Percentiles rank a stretch among this genome's conserved stretches.
Evolutionary conservation across 2,329 filamentous ascomycete species (phyloP).

Genomic region (Scopulariopsis brevicaulis): DNA sequence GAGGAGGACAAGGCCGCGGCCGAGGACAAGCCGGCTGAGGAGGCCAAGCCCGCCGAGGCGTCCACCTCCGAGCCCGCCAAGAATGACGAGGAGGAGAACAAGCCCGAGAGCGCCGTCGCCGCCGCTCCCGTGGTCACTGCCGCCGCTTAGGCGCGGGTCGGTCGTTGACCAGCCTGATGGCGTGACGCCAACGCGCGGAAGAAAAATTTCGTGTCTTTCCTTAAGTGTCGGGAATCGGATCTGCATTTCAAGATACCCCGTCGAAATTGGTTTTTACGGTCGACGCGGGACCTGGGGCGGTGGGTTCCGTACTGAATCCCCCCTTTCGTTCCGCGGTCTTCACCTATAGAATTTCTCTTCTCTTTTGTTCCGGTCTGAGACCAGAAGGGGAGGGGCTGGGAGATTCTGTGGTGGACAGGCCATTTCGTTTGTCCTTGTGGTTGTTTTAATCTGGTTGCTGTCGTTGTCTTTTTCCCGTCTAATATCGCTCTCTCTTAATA

Average conservation of each 20-base stretch:
- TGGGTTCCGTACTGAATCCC: background rate
- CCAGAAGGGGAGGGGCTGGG: background rate
- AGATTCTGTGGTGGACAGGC: background rate
- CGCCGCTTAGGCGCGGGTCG: conserved; percentile 32
- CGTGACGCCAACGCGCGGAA: background rate
- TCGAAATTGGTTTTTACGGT: conserved; percentile 34
- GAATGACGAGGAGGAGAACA: conserved; percentile 23
- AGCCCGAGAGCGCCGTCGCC: conserved; percentile 26
- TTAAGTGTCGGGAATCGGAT: conserved; percentile 34
- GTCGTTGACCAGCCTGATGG: background rate
- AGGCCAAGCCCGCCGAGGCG: conserved; percentile 14
- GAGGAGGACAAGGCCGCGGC: conserved; percentile 13
- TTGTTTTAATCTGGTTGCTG: conserved; percentile 8
- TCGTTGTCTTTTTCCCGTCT: conserved; percentile 8
- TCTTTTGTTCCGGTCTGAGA: background rate
- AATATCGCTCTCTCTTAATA: conserved; percentile 4
- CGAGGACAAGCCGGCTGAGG: conserved; percentile 7
- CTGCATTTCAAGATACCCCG: conserved; percentile 49
- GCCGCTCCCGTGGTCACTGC: conserved; percentile 36
- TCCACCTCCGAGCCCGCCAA: conserved; percentile 11
- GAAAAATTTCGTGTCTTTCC: conserved; percentile 4
- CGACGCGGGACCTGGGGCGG: background rate
- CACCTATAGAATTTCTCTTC: background rate
- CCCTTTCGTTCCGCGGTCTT: background rate
- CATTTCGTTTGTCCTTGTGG: conserved; percentile 5